Evolutionary conservation across 345 rosid genomes (phyloP).

Genomic region (Boechera divaricarpa): DNA sequence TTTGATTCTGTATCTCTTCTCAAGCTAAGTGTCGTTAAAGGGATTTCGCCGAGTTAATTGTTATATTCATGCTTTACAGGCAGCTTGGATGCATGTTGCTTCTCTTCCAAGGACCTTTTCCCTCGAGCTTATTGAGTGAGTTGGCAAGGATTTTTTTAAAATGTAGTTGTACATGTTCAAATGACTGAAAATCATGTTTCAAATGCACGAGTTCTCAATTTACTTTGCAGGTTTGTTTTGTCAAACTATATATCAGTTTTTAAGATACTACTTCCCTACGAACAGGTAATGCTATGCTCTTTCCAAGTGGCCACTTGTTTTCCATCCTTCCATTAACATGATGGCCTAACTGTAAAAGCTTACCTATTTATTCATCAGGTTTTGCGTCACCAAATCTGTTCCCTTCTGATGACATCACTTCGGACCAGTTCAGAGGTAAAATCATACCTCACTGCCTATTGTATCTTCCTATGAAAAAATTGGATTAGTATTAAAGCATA

Average conservation of each 20-base stretch:
- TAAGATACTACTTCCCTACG: slow-evolving; percentile 73
- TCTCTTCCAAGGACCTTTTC: slow-evolving; percentile 89
- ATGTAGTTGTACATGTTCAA: slow-evolving; percentile 23
- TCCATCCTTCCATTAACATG: slow-evolving; percentile 15
- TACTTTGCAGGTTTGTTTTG: slow-evolving; percentile 75
- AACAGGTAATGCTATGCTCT: slow-evolving; percentile 63
- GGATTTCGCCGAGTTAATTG: slow-evolving; percentile 24
- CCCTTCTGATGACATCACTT: slow-evolving; percentile 96
- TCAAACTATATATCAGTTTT: slow-evolving; percentile 84
- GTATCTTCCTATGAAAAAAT: slow-evolving; percentile 12
- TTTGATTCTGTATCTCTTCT: slow-evolving; percentile 22
- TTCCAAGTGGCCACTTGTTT: slow-evolving; percentile 20
- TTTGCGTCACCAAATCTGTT: slow-evolving; percentile 92
- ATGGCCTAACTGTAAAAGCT: slow-evolving; percentile 40
- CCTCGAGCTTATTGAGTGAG: slow-evolving; percentile 96
- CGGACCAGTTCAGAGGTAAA: slow-evolving; percentile 91
- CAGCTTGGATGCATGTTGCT: slow-evolving; percentile 75
- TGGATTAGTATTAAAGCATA: slow-evolving; percentile 29
- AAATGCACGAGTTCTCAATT: slow-evolving; percentile 31
- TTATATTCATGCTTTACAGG: slow-evolving; percentile 57
- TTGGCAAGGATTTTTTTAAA: slow-evolving; percentile 34
- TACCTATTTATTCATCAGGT: slow-evolving; percentile 61
- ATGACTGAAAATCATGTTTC: slow-evolving; percentile 26
- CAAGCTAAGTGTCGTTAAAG: slow-evolving; percentile 6
- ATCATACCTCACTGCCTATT: slow-evolving; percentile 28